Base-by-base conservation (phyloP, 2,329 filamentous ascomycete genomes). In the Fusarium abutilonis region DNA sequence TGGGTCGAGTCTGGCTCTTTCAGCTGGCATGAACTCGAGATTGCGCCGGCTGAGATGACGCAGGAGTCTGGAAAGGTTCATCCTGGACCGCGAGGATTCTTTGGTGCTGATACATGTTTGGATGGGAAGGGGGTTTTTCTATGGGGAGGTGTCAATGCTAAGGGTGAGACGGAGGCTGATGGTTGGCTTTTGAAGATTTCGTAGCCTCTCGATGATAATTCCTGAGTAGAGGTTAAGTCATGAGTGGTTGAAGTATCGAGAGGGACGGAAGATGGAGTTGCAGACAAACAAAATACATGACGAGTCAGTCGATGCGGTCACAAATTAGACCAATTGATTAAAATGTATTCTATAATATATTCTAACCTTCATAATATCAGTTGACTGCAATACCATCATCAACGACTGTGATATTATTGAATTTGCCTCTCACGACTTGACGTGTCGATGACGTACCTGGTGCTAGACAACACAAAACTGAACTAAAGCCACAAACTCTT, bases 91-190 rank as follows among this genome's bases (percentile, higher is more conserved):
- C 60, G 64, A 4, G 64, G 51, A 0, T 67, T 57, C 38, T 67
- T 67, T 52, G 64, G 64, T 0, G 64, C 64, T 2, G 64, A 66
- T 44, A 19, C 26, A 1, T 66, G 61, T 13, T 31, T 57, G 15
- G 39, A 53, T 35, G 64, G 64, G 0, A 68, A 32, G 19, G 53
- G 64, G 0, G 52, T 63, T 8, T 17, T 67, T 6, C 23, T 67
- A 13, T 67, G 64, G 64, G 64, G 64, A 31, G 64, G 64, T 6
- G n/a, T 67, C 3, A 67, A 67, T 26, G 57, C 64, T 1, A 67
- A 67, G 34, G 64, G 61, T 1, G 64, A 67, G 47, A 67, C 51
- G 6, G 64, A 67, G 39, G 57, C 57, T 17, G 64, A 67, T 32
- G 64, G 64, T 1, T 67, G 64, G 64, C 15, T 67, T 9, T 29